These are phyloP conservation scores for Fusarium hainanense DNA, from an alignment of 2,329 filamentous ascomycete species.

Conservation along the genomic window DNA sequence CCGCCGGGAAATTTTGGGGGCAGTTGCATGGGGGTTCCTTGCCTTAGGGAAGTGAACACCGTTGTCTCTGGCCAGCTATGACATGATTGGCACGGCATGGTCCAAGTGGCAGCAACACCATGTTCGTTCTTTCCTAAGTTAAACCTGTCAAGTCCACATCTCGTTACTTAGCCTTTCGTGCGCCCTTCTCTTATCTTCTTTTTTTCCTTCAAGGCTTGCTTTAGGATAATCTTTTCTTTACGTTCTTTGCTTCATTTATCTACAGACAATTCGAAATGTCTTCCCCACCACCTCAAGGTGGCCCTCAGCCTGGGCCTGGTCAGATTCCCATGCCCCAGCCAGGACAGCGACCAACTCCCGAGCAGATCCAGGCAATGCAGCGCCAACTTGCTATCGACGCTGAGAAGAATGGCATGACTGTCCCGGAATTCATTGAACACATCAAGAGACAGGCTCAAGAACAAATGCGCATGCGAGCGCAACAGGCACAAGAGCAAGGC, in stretches of 20 bases:
- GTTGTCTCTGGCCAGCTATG: conserved; percentile 47
- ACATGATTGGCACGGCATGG: conserved; percentile 43
- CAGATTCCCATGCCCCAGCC: conserved; percentile 51
- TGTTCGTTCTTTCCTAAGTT: conserved; percentile 30
- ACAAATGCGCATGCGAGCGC: conserved; percentile 61
- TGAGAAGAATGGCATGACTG: conserved; percentile 83
- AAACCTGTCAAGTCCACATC: conserved; percentile 25
- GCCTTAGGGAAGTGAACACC: conserved; percentile 51
- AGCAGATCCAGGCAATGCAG: conserved; percentile 88
- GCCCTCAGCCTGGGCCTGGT: conserved; percentile 44
- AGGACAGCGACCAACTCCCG: conserved; percentile 72
- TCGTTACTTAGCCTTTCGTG: conserved; percentile 24
- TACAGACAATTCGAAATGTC: conserved; percentile 43
- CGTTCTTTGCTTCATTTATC: conserved; percentile 22
- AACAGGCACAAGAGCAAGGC: conserved; percentile 58
- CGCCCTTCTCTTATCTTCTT: conserved; percentile 11
- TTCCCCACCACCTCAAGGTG: conserved; percentile 44
- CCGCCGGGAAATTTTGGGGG: conserved; percentile 38
- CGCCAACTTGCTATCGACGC: conserved; percentile 85
- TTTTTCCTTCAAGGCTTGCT: conserved; percentile 10
- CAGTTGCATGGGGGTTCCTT: conserved; percentile 3
- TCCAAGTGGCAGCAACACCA: conserved; percentile 40
- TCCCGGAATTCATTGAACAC: conserved; percentile 83
- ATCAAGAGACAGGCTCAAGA: conserved; percentile 67
- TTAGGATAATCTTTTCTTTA: conserved; percentile 26